Base-by-base conservation (phyloP, 2,329 filamentous ascomycete species). In the Trichocomaceae sp. region DNA sequence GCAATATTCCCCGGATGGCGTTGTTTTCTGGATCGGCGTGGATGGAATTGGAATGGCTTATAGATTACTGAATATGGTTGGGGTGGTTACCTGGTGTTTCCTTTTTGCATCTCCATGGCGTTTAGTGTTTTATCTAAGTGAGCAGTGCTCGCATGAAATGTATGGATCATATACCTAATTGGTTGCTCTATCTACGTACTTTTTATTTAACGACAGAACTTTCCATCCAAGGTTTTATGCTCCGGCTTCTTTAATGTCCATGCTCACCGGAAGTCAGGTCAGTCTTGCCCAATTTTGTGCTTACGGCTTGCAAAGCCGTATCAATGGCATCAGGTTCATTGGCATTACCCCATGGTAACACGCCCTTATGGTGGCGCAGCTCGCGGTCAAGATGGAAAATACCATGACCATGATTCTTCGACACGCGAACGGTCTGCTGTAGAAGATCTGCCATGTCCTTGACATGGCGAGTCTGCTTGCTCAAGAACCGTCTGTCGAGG, bases 391-490 rank as follows among this genome's bases (percentile, higher is more conserved):
- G 29, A 50, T 57, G 46, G 45, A 60, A 63, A 8, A 65, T 12
- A 10, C 63, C 62, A 20, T 59, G 52, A 2, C 63, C 62, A 13
- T 60, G 50, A 46, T 61, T 52, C 57, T 65, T 65, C 9, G 61
- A 63, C 6, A 63, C 62, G 15, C 61, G 50, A 8, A 58, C 57
- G 5, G 57, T 55, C 52, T 65, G 62, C 50, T 62, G 58, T 13
- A 64, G 45, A 22, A 64, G 53, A 52, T 64, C 62, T 2, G 56
- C 61, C 37, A 63, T 42, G 10, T 62, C 59, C 57, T 65, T 65
- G 39, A 65, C 55, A 42, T 64, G 59, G 46, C 54, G 60, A 8
- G 61, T 45, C 39, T 64, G 49, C 51, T 62, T 64, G 35, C 56
- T 42, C 41, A 65, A 45, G 52, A 60, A 64, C 13, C 57, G 56